Conservation (phyloP, 768 basidiomycete species). For the Serendipita sp. region DNA sequence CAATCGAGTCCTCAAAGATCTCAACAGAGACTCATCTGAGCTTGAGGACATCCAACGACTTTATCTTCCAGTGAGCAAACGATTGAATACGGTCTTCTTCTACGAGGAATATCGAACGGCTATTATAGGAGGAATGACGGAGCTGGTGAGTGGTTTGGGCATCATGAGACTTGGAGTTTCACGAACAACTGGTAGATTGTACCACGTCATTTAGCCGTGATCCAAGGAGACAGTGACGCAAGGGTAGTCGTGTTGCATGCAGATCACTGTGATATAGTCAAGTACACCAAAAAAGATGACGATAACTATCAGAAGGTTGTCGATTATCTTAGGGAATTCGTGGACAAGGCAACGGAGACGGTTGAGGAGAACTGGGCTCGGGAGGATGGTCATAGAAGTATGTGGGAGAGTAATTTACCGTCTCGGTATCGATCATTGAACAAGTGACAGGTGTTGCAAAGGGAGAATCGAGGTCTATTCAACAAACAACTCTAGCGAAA, state of each 20-base stretch:
- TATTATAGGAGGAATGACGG: no score
- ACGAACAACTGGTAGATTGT: not conserved
- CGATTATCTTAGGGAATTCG: not conserved
- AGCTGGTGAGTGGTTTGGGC: no score
- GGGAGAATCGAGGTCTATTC: not conserved
- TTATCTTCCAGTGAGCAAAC: no score
- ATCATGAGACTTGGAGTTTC: no score
- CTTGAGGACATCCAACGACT: no score
- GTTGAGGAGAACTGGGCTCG: not conserved
- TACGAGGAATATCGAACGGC: no score
- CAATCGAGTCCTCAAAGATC: no score
- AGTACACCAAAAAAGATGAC: not conserved
- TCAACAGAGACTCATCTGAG: no score
- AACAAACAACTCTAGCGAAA: not conserved
- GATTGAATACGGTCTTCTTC: no score
- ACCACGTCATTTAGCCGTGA: not conserved
- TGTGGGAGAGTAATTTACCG: not conserved
- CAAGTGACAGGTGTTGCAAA: not conserved
- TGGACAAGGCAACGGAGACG: not conserved
- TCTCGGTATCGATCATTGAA: not conserved
- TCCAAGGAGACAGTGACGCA: not conserved
- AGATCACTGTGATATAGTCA: not conserved
- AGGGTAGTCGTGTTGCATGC: not conserved
- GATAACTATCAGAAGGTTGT: not conserved
- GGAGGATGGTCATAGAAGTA: not conserved